Base-by-base conservation (phyloP, 2,329 filamentous ascomycete genomes). In the Byssochlamys sp. region DNA sequence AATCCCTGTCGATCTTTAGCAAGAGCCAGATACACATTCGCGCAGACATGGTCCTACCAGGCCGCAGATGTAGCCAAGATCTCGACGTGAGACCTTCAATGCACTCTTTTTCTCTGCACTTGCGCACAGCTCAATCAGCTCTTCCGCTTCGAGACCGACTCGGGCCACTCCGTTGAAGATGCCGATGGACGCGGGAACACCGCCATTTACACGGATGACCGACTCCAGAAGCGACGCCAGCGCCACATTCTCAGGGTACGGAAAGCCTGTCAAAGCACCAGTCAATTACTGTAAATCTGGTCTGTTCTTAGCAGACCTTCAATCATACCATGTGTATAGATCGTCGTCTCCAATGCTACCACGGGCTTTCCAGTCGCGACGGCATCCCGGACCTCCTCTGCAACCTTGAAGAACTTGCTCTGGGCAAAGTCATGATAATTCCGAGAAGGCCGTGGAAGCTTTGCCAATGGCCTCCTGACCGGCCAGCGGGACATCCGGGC, bases 331-430 rank as follows among this genome's bases (percentile, higher is more conserved):
- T 99, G 94, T 1, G 94, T 99, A 74, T 99, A 97, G 65, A 99
- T 97, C 3, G 94, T 96, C 1, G 90, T 91, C 74, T 99, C 94
- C 3, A 99, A 81, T 14, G 92, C 94, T 10, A 99, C 91, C 3
- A 99, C 86, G 0, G 94, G 92, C 66, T 84, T 86, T 57, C 86
- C 85, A 11, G 84, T 82, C 49, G 83, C 79, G 53, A 96, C 73
- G 45, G 91, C 92, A 69, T 90, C 84, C 55, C 80, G 78, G 11
- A 99, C 87, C 73, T 97, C 92, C 54, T 92, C 87, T 0, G 90
- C 91, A 49, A 96, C 79, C 55, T 80, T 81, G 57, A 95, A 80
- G 59, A 90, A 73, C 68, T 73, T 72, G 73, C 66, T 74, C 57
- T 69, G 67, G 9, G 65, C 63, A 25, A 72, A 63, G 24, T 61